phyloP scores from a whole-genome alignment of 2,329 filamentous ascomycete species.

The Colletotrichum plurivorum region DNA sequence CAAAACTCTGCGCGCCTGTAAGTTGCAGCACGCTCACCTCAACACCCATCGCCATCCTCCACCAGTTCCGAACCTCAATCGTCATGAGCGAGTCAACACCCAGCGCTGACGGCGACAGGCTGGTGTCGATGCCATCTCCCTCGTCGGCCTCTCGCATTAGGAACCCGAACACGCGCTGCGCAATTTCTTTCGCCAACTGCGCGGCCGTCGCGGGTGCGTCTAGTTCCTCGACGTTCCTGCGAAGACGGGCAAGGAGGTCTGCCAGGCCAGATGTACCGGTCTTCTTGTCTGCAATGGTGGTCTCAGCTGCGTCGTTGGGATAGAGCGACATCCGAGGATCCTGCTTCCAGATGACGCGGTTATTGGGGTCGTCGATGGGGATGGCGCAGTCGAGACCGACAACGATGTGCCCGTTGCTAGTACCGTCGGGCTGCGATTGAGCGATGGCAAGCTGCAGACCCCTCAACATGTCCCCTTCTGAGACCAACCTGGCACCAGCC shows the following conservation, averaged over 20 bases:
- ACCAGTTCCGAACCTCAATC: slow-evolving; percentile 41
- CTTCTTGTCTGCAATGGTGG: not conserved
- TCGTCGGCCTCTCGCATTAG: slow-evolving; percentile 20
- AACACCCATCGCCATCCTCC: slow-evolving; percentile 13
- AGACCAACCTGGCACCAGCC: slow-evolving; percentile 3
- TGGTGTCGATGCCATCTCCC: slow-evolving; percentile 15
- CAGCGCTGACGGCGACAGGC: slow-evolving; percentile 17
- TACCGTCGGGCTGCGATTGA: not conserved
- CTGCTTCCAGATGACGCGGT: slow-evolving; percentile 16
- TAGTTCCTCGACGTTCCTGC: not conserved
- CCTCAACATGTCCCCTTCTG: slow-evolving; percentile 5
- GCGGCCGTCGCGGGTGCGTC: not conserved
- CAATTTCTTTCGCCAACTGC: slow-evolving; percentile 3
- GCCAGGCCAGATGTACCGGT: not conserved
- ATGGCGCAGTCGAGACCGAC: slow-evolving; percentile 14
- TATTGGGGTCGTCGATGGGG: not conserved
- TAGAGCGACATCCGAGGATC: slow-evolving; percentile 22
- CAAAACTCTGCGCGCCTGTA: slow-evolving; percentile 28
- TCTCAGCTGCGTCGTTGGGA: not conserved
- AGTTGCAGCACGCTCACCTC: slow-evolving; percentile 22
- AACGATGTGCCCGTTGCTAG: not conserved
- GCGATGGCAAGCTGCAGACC: slow-evolving; percentile 16
- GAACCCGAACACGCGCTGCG: not conserved
- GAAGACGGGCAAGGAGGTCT: slow-evolving; percentile 8
- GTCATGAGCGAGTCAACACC: slow-evolving; percentile 38